A percentile compares a stretch with the other conserved stretches of the same genome.
Evolutionary conservation across 371 early-diverging fungal species (phyloP).

Genomic region (Apophysomyces ossiformis): DNA sequence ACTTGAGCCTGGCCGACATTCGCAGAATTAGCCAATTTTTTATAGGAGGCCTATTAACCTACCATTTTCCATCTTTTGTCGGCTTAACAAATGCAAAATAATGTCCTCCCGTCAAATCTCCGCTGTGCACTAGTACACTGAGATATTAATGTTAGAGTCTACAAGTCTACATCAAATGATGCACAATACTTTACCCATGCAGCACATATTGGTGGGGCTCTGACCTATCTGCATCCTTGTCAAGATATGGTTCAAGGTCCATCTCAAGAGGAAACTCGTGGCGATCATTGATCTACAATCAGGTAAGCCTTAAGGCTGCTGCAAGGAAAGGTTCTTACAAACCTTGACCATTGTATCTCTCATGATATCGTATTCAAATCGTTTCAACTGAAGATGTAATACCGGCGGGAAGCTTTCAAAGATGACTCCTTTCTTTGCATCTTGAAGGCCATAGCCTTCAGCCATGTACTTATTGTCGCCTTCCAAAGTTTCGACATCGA

Average conservation of each 20-base stretch:
- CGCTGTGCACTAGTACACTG: conserved; percentile 97
- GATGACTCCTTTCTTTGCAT: conserved; percentile 96
- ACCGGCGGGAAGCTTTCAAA: conserved; percentile 97
- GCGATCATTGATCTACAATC: conserved; percentile 92
- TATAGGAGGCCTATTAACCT: conserved; percentile 4
- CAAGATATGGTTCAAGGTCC: conserved; percentile 89
- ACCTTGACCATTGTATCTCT: conserved; percentile 93
- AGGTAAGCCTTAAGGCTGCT: neutral
- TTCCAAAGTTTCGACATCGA: conserved; percentile 89
- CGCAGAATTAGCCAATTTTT: neutral
- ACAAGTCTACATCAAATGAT: neutral
- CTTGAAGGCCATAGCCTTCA: conserved; percentile 96
- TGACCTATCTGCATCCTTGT: conserved; percentile 64
- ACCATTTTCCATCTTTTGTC: conserved; percentile 79
- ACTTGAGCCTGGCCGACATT: conserved; percentile 67
- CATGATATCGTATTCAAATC: conserved; percentile 97
- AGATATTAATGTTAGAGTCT: neutral
- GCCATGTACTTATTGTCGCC: conserved; percentile 99
- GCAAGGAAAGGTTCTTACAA: conserved; percentile 9
- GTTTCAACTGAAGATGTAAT: conserved; percentile 96
- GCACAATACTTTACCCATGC: conserved; percentile 68
- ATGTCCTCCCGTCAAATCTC: conserved; percentile 96
- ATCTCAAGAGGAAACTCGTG: conserved; percentile 94
- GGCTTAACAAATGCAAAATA: conserved; percentile 95
- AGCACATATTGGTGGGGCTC: conserved; percentile 80